A percentile compares a stretch with the other conserved stretches of the same genome.
Evolutionary conservation across 78 protist species (phyloP).

Genomic region (Paratrimastix pyriformis): DNA sequence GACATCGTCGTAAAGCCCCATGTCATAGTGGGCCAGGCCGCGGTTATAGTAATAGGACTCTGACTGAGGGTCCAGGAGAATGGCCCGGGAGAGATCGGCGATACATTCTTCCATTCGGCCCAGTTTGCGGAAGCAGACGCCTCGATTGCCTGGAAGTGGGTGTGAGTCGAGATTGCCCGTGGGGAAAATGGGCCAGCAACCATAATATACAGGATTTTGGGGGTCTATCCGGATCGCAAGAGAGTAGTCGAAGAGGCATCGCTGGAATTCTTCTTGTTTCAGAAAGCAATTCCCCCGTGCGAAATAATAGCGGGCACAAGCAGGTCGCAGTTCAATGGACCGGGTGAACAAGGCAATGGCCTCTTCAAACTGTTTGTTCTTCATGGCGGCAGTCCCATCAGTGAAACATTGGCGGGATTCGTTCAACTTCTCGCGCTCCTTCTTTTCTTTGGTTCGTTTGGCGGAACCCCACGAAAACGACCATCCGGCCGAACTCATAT

Average conservation of each 20-base stretch:
- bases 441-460: too few relatives aligned
- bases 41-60: slow-evolving; percentile 8
- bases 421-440: too few relatives aligned
- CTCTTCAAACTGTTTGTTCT: neutral
- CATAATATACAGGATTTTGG: neutral
- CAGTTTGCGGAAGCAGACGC: neutral
- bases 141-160: neutral
- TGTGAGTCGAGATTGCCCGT: neutral
- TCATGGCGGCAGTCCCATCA: too few relatives aligned
- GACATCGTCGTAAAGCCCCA: too few relatives aligned
- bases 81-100: neutral
- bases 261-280: neutral
- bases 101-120: neutral
- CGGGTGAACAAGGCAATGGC: neutral
- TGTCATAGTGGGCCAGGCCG: slow-evolving; percentile 3
- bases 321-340: neutral
- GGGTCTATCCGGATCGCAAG: neutral
- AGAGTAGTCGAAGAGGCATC: neutral
- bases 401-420: too few relatives aligned
- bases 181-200: neutral
- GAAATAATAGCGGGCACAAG: neutral
- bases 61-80: neutral
- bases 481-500: too few relatives aligned
- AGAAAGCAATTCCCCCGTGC: neutral
- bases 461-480: too few relatives aligned